Conservation (phyloP, 768 basidiomycete genomes). For the Rhizopogon sp. region DNA sequence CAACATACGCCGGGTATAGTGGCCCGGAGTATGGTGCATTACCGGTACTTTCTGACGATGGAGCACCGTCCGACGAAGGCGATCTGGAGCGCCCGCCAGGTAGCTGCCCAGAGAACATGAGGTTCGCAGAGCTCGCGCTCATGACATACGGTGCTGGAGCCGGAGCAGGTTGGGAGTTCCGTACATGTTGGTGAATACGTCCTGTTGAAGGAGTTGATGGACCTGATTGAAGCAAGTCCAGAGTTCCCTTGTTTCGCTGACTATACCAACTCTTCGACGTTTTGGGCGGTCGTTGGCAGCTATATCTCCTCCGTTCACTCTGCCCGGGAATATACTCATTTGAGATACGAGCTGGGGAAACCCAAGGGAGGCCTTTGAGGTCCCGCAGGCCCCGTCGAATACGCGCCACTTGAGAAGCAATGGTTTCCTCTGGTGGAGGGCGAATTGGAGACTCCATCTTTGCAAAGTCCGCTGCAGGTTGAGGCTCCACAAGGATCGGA, state of each 20-base stretch:
- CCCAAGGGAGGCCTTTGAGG: slow-evolving; percentile 43
- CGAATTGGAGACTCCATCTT: slow-evolving; percentile 44
- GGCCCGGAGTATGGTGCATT: slow-evolving; percentile 12
- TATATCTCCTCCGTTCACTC: slow-evolving; percentile 22
- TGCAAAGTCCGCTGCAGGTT: slow-evolving; percentile 40
- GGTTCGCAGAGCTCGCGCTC: slow-evolving; percentile 22
- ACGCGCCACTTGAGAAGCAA: slow-evolving; percentile 32
- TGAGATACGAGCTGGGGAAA: slow-evolving; percentile 39
- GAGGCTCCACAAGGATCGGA: slow-evolving; percentile 37
- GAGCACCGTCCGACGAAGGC: slow-evolving; percentile 24
- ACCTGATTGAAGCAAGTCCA: slow-evolving; percentile 24
- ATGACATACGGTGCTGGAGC: slow-evolving; percentile 25
- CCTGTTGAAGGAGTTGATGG: slow-evolving; percentile 29
- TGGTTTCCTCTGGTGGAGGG: slow-evolving; percentile 29
- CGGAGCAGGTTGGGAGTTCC: slow-evolving; percentile 1
- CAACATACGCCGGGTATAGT: slow-evolving; percentile 23
- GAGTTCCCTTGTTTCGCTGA: slow-evolving; percentile 17
- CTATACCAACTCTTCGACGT: slow-evolving; percentile 25
- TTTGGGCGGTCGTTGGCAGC: slow-evolving; percentile 19
- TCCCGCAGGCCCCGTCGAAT: slow-evolving; percentile 31
- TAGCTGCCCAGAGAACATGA: slow-evolving; percentile 20
- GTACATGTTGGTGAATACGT: slow-evolving; percentile 15
- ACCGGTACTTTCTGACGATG: slow-evolving; percentile 27
- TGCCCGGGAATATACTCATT: slow-evolving; percentile 43
- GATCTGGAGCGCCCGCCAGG: slow-evolving; percentile 17